Evolutionary conservation across 371 early-diverging fungal species (phyloP), one percentile per base, ranked within the genome.

Genomic region (Zancudomyces culisetae): DNA sequence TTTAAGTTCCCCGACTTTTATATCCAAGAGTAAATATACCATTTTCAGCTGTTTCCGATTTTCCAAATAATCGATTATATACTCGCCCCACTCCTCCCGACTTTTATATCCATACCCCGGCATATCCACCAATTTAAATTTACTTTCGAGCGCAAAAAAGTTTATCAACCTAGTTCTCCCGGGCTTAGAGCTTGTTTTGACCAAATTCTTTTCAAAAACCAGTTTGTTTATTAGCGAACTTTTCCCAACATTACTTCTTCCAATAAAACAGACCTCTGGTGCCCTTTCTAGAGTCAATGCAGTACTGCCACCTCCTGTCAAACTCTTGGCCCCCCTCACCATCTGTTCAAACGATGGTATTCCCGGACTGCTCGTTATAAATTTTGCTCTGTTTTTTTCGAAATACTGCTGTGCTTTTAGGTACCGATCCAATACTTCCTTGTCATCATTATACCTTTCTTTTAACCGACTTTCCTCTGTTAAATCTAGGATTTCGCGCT

Each of bases 241-340:
- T 69, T 84, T 84, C 43, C 84, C 84, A 52, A 83, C 80, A 55
- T 83, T 83, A 61, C 83, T 82, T 54, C 84, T 74, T 0, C 84
- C 84, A 15, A 80, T 76, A 69, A 83, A 80, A 2, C 78, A 79
- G 26, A 83, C 71, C 71, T 82, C 69, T 15, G 69, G 69, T 26
- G 10, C 45, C 8, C 26, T 45, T n/a, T n/a, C n/a, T n/a, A n/a
- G n/a, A n/a, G n/a, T n/a, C n/a, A n/a, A n/a, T n/a, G n/a, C n/a
- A n/a, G n/a, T n/a, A n/a, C n/a, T n/a, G n/a, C n/a, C n/a, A n/a
- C n/a, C n/a, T n/a, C n/a, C n/a, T n/a, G n/a, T n/a, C n/a, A n/a
- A n/a, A n/a, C n/a, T n/a, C n/a, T n/a, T n/a, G n/a, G n/a, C n/a
- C n/a, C n/a, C n/a, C n/a, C n/a, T n/a, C n/a, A n/a, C n/a, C n/a